A percentile compares a stretch with the other conserved stretches of the same genome.
These are phyloP conservation scores for Lachancea waltii DNA, from an alignment of 805 yeast genomes.

Conservation along the genomic window DNA sequence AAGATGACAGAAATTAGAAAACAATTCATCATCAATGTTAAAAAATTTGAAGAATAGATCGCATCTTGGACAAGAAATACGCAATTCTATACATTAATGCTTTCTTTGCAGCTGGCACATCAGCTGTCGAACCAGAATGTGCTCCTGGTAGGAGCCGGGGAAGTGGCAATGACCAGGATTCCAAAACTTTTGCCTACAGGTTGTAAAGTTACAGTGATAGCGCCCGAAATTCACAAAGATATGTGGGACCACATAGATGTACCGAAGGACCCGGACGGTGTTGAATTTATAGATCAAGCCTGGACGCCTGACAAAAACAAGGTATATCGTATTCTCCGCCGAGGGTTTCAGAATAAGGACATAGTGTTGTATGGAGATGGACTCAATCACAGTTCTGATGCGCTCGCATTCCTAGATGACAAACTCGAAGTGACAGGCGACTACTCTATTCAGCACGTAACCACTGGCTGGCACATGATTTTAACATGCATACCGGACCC, in stretches of 20 bases:
- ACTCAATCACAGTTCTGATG: not conserved
- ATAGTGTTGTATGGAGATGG: constrained; percentile 16
- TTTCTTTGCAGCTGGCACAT: constrained; percentile 29
- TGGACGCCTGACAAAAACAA: constrained; percentile 14
- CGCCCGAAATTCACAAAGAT: constrained; percentile 20
- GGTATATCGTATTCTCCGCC: constrained; percentile 16
- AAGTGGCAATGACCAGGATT: constrained; percentile 29
- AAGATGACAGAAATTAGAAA: not conserved
- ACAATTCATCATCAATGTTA: not conserved
- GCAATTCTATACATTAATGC: too few relatives aligned
- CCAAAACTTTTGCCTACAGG: constrained; percentile 30
- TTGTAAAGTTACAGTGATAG: constrained; percentile 27
- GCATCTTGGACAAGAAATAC: too few relatives aligned
- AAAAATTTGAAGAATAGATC: too few relatives aligned
- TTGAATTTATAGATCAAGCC: constrained; percentile 8
- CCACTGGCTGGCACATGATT: constrained; percentile 22
- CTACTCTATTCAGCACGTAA: not conserved
- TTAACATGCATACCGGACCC: constrained; percentile 29
- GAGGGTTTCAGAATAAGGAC: constrained; percentile 14
- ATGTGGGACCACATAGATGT: constrained; percentile 13
- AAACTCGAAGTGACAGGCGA: not conserved
- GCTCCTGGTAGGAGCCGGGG: constrained; percentile 33
- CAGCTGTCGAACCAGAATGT: constrained; percentile 22
- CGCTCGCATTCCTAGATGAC: constrained; percentile 1
- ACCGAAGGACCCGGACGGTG: not conserved